Evolutionary conservation across 177 flowering plant genomes (phyloP), one percentile per base, ranked within the genome.

Genomic region (Vitis hybrid): DNA sequence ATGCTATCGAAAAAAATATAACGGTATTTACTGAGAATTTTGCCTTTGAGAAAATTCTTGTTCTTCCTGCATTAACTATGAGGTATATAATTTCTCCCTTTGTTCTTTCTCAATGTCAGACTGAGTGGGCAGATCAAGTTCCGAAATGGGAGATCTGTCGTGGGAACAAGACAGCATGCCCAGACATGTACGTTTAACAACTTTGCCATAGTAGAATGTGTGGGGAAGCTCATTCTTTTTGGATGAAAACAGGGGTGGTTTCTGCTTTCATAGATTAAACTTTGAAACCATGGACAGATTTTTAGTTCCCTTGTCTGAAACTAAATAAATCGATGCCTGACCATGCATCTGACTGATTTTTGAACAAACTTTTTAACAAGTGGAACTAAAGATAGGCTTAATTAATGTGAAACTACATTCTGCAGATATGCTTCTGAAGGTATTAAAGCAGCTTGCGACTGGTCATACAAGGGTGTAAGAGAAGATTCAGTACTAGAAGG

Each of bases 401-500:
- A 50, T 50, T 52, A 62, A n/a, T 21, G 15, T n/a, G 46, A 52
- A 8, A 14, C 14, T 69, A 6, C 15, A 62, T 21, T 59, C 15
- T 66, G 75, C 88, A 94, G 97, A 74, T 92, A 91, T 75, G 98
- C 97, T 70, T 75, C 90, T 7, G 97, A 92, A 76, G 74, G 97
- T 15, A 92, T 91, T 52, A 81, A 81, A 75, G 97, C 97, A 64
- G 97, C 97, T 11, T 92, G 98, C 71, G 78, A 89, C 13, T 91
- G 86, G 88, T 90, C 94, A 59, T 91, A 91, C 65, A 90, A 88
- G 79, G 89, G 81, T 50, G 98, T 85, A 5, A 52, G 52, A 3
- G 88, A 88, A 75, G 91, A 67, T 52, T 85, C 94, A 32, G 73
- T 70, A 32, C 81, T 90, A 19, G 85, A 80, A 81, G 97, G 98